phyloP scores from a whole-genome alignment of 2,329 filamentous ascomycete species.

The Metarhizium humberi region DNA sequence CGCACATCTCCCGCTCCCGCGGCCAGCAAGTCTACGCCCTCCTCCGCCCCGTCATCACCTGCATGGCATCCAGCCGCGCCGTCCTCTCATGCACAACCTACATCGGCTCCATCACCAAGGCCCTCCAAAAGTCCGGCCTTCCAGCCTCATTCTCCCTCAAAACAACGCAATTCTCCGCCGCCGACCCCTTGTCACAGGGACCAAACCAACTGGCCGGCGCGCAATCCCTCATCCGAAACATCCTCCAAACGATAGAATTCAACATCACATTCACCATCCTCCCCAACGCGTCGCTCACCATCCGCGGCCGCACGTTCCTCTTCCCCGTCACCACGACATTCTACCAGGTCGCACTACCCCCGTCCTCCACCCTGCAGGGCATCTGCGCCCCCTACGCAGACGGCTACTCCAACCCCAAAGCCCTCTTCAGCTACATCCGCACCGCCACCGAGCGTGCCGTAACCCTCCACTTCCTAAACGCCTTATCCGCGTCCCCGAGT shows the following conservation, averaged over 20 bases:
- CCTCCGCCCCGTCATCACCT: constrained; percentile 42
- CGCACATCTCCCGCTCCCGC: constrained; percentile 26
- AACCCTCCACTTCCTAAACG: constrained; percentile 23
- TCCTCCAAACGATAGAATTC: constrained; percentile 32
- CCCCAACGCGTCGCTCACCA: constrained; percentile 29
- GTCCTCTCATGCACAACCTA: constrained; percentile 29
- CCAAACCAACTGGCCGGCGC: constrained; percentile 29
- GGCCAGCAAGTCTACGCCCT: constrained; percentile 37
- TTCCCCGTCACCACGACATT: constrained; percentile 34
- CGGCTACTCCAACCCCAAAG: constrained; percentile 33
- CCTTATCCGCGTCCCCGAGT: not conserved
- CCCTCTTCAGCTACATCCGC: constrained; percentile 37
- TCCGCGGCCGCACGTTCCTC: constrained; percentile 36
- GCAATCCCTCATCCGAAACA: constrained; percentile 34
- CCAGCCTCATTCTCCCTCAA: constrained; percentile 32
- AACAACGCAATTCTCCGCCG: constrained; percentile 23
- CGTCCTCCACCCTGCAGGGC: constrained; percentile 24
- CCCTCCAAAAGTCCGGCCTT: constrained; percentile 38
- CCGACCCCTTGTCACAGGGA: constrained; percentile 18
- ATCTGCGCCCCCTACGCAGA: constrained; percentile 34
- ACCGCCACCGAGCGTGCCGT: constrained; percentile 32
- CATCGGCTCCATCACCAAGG: constrained; percentile 32
- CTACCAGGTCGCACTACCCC: constrained; percentile 32
- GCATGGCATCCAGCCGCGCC: constrained; percentile 33
- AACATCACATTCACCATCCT: constrained; percentile 36